phyloP scores from a whole-genome alignment of 2,329 filamentous ascomycete genomes.

The Trichoderma polysporum region DNA sequence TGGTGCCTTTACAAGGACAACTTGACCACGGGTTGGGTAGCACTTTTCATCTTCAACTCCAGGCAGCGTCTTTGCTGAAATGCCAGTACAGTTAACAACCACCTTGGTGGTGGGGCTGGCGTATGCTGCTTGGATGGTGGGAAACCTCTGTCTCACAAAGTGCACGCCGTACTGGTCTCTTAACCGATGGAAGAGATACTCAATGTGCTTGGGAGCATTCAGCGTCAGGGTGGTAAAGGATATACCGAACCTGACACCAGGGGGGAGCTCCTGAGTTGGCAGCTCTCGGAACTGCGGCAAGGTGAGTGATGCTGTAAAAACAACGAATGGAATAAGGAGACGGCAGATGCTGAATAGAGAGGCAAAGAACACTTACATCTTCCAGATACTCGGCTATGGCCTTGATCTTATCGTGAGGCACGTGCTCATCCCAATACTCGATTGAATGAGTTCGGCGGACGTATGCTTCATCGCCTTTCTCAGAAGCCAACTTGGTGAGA shows the following conservation, averaged over 20 bases:
- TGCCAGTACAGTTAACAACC: slow-evolving; percentile 40
- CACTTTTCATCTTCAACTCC: slow-evolving; percentile 41
- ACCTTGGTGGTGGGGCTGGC: slow-evolving; percentile 29
- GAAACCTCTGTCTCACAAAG: slow-evolving; percentile 33
- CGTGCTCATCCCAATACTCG: slow-evolving; percentile 43
- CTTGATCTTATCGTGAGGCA: slow-evolving; percentile 41
- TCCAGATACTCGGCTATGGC: slow-evolving; percentile 42
- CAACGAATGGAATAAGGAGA: background rate
- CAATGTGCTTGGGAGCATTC: slow-evolving; percentile 40
- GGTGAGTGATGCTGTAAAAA: background rate
- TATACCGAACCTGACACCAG: slow-evolving; percentile 36
- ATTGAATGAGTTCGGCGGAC: slow-evolving; percentile 39
- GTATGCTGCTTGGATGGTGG: slow-evolving; percentile 31
- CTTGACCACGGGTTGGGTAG: slow-evolving; percentile 43
- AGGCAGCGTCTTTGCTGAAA: slow-evolving; percentile 34
- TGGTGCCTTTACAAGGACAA: slow-evolving; percentile 38
- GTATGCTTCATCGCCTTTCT: slow-evolving; percentile 33
- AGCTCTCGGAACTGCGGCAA: slow-evolving; percentile 33
- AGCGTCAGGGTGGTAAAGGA: slow-evolving; percentile 39
- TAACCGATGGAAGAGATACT: slow-evolving; percentile 32
- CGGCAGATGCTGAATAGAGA: too few relatives aligned
- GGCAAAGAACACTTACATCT: slow-evolving; percentile 33
- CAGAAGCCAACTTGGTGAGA: slow-evolving; percentile 36
- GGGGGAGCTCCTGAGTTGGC: slow-evolving; percentile 31
- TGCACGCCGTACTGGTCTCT: slow-evolving; percentile 33